Base-by-base conservation (phyloP, 192 early-diverging fungal species). In the Geosiphon pyriformis region DNA sequence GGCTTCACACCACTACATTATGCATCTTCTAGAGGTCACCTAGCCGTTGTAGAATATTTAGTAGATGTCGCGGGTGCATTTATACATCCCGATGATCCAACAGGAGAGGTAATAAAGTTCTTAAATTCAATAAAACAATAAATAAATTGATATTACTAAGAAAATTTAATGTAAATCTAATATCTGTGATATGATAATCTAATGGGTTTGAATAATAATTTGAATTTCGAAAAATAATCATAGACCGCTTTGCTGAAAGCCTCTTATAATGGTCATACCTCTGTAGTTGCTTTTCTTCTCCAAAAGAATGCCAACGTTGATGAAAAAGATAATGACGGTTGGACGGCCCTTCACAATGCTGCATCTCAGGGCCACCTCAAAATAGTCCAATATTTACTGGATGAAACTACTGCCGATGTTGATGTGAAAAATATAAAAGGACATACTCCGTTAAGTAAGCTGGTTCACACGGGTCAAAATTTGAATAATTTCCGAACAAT, bases 301-400 rank as follows among this genome's bases (percentile, higher is more conserved):
- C 68, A 72, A 31, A 75, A 78, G 3, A 73, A 78, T 11, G 88
- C 89, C 6, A 79, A 90, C 58, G 78, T 87, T 17, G 70, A 83
- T 61, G 82, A 83, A 47, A 66, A 72, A 20, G 92, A 94, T 71
- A 81, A 78, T 59, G 88, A 91, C 53, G 89, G 90, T 0, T 92
- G 88, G 87, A 88, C 90, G 7, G 83, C 90, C 2, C 79, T 94
- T 30, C 92, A 93, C 74, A 92, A 93, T 68, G 85, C 90, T 27
- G 79, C 79, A 29, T 77, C 84, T 3, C 73, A 77, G 20, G 90
- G 90, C 1, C 77, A 85, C 58, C 65, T 83, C 3, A 70, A 74
- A 22, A 80, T 86, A 62, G 84, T 79, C 0, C 69, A 75, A 35
- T 74, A 82, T 33, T 70, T 94, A 27, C 62, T 90, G 23, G 86